A percentile compares a stretch with the other conserved stretches of the same genome.
phyloP scores from a whole-genome alignment of 352 stramenopile species.

The Pythium diclinum region DNA sequence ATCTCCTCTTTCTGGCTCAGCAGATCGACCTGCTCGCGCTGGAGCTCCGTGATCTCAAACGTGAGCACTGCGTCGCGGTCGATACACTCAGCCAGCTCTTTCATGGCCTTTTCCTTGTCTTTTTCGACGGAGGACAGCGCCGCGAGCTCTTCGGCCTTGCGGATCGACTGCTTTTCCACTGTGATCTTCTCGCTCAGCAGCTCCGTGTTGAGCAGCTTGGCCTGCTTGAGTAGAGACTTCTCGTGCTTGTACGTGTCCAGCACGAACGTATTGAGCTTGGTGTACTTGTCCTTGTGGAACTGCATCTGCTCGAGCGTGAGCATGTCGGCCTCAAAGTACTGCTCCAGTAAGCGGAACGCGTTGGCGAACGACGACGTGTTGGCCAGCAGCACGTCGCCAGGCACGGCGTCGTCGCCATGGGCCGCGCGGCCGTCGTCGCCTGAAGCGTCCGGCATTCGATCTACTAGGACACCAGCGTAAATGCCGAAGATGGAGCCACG shows the following conservation, averaged over 20 bases:
- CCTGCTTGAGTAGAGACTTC: slow-evolving; percentile 73
- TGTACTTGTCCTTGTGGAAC: slow-evolving; percentile 82
- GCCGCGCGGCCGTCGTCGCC: slow-evolving; percentile 1
- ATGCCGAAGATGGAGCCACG: no score
- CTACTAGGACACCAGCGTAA: no score
- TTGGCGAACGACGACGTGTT: slow-evolving; percentile 58
- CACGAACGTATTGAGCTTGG: slow-evolving; percentile 62
- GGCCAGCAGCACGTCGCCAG: slow-evolving; percentile 30
- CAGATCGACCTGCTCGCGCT: slow-evolving; percentile 77
- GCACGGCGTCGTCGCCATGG: slow-evolving; percentile 19
- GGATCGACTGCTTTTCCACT: slow-evolving; percentile 84
- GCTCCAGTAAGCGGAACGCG: slow-evolving; percentile 73
- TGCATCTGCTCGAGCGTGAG: slow-evolving; percentile 72
- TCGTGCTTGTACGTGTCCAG: slow-evolving; percentile 81
- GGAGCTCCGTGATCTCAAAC: slow-evolving; percentile 86
- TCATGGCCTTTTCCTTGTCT: slow-evolving; percentile 73
- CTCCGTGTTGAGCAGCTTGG: slow-evolving; percentile 82
- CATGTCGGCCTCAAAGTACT: slow-evolving; percentile 85
- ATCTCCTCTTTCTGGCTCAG: slow-evolving; percentile 73
- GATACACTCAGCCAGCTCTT: slow-evolving; percentile 72
- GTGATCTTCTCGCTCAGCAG: slow-evolving; percentile 84
- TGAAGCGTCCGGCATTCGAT: slow-evolving; percentile 16
- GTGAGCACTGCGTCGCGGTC: slow-evolving; percentile 80
- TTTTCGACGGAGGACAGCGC: slow-evolving; percentile 72
- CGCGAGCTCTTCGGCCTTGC: slow-evolving; percentile 75